phyloP scores from a whole-genome alignment of 2,329 filamentous ascomycete genomes.

The Cladobotryum protrusum region DNA sequence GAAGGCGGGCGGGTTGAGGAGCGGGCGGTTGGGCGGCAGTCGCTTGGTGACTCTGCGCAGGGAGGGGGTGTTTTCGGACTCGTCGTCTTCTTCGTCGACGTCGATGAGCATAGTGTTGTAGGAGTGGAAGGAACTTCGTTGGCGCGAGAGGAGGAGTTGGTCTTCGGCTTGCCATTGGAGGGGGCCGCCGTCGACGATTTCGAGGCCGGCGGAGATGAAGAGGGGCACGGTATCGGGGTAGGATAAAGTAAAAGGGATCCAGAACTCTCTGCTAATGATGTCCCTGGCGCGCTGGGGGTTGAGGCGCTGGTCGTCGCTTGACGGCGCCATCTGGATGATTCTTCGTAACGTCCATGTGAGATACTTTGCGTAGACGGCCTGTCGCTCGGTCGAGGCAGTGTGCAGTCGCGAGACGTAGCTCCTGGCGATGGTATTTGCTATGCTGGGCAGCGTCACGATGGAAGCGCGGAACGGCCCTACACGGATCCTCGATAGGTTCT shows the following conservation, averaged over 20 bases:
- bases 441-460: slow-evolving; percentile 29
- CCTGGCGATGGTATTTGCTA: slow-evolving; percentile 30
- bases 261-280: slow-evolving; percentile 22
- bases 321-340: slow-evolving; percentile 18
- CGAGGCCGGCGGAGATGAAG: slow-evolving; percentile 26
- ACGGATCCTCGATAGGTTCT: slow-evolving; percentile 19
- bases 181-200: slow-evolving; percentile 11
- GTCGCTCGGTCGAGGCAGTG: slow-evolving; percentile 9
- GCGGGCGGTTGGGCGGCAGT: background rate
- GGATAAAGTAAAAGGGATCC: slow-evolving; percentile 26
- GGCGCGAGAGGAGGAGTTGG: background rate
- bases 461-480: slow-evolving; percentile 14
- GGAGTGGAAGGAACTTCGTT: background rate
- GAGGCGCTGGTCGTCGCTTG: slow-evolving; percentile 16
- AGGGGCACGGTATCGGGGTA: slow-evolving; percentile 22
- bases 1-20: background rate
- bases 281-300: slow-evolving; percentile 13
- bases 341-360: slow-evolving; percentile 30
- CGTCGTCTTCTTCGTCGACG: background rate
- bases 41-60: slow-evolving; percentile 10
- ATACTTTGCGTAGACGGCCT: slow-evolving; percentile 22
- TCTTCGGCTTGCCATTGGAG: slow-evolving; percentile 6
- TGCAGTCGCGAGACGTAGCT: slow-evolving; percentile 25
- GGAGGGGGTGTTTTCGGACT: slow-evolving; percentile 4
- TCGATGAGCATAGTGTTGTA: background rate